Evolutionary conservation across 768 basidiomycete genomes (phyloP).

Genomic region (Gloeophyllum trabeum): DNA sequence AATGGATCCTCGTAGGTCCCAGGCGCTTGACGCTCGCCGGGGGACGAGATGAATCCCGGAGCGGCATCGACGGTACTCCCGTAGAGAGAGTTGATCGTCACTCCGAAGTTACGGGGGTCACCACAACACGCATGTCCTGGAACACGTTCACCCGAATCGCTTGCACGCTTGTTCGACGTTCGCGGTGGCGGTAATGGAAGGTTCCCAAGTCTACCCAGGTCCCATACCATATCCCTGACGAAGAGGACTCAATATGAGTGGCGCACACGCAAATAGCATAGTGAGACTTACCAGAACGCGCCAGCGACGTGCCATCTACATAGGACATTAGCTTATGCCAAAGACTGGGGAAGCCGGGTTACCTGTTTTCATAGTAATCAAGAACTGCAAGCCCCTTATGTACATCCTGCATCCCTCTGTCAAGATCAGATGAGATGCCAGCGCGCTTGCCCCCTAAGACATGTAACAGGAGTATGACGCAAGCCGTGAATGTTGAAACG

Average conservation of each 20-base stretch:
- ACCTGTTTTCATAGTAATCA: background rate
- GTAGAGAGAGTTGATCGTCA: too few species aligned
- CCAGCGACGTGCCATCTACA: background rate
- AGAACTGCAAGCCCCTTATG: slow-evolving; percentile 14
- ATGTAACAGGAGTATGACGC: slow-evolving; percentile 30
- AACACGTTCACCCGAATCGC: too few species aligned
- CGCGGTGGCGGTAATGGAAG: background rate
- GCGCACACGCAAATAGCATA: slow-evolving; percentile 22
- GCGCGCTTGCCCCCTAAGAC: slow-evolving; percentile 27
- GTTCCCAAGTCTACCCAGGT: background rate
- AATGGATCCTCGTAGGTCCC: too few species aligned
- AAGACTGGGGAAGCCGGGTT: background rate
- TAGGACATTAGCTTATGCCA: background rate
- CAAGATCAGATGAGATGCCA: slow-evolving; percentile 14
- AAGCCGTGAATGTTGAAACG: slow-evolving; percentile 23
- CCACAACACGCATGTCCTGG: too few species aligned
- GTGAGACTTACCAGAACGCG: background rate
- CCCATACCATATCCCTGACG: background rate
- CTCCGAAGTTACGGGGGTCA: too few species aligned
- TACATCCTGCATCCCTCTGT: slow-evolving; percentile 23
- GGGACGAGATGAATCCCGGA: too few species aligned
- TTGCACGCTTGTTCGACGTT: background rate
- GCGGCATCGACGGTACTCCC: too few species aligned
- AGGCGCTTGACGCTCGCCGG: too few species aligned
- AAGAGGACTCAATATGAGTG: background rate